Base-by-base conservation (phyloP, 164 flowering plant genomes). In the Houttuynia cordata region DNA sequence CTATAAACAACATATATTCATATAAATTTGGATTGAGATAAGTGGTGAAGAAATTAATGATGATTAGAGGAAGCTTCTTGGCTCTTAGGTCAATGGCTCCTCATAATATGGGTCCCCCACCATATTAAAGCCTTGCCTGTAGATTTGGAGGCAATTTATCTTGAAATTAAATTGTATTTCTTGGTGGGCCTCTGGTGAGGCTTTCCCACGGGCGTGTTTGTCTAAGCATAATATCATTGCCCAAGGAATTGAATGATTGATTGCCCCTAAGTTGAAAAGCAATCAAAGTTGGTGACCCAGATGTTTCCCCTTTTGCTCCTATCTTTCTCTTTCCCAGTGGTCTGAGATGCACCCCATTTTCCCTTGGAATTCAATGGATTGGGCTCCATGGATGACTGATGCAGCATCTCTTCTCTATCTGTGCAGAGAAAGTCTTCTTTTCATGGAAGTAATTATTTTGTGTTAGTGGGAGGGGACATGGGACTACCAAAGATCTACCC, bases 191-290 rank as follows among this genome's bases (percentile, higher is more conserved):
- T 22, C 14, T 21, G 23, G 20, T 21, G 23, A 52, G 55, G 49
- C 49, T 23, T 54, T 54, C 57, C 18, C 57, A 54, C 24, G 57
- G 37, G 57, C 56, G 57, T 23, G 57, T 54, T 34, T 5, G 19
- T 14, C 24, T 30, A 54, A 24, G 34, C 49, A 54, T 54, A 40
- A 24, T 57, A 71, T 62, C 68, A 67, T 76, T 56, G 62, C 37
- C 57, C 34, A 63, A 75, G 62, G 54, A 61, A 61, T 47, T 75
- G 71, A 78, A 83, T 83, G 80, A 81, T 81, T 84, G 68, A 80
- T 67, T 42, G 18, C 51, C 75, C 82, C 76, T 71, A 53, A 45
- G 17, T 73, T 73, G 76, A 54, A 67, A 71, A 73, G 65, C 13
- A 53, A 53, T 53, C 56, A 45, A 45, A 45, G 49, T 45, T 45